phyloP scores from a whole-genome alignment of 73 alveolate genomes.

The Urostyla sp. region DNA sequence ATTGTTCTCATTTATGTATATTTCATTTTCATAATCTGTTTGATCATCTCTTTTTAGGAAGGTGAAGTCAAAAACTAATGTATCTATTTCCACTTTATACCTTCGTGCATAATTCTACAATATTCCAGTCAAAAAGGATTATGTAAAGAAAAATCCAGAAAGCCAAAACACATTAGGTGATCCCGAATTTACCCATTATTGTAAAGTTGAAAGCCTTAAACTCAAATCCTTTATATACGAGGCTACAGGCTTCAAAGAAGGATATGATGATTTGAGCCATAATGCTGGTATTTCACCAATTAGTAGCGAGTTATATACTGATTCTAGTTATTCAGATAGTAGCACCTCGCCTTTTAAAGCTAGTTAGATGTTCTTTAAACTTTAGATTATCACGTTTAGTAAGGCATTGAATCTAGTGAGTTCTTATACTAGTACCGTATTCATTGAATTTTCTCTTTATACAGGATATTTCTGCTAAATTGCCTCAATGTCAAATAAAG shows the following conservation, averaged over 20 bases:
- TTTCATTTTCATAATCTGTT: conserved; percentile 70
- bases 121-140: conserved; percentile 90
- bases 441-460: conserved; percentile 86
- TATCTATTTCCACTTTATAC: conserved; percentile 93
- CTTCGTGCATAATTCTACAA: conserved; percentile 90
- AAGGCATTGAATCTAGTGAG: conserved; percentile 89
- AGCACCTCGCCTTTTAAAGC: conserved; percentile 93
- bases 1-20: conserved; percentile 80
- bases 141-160: conserved; percentile 93
- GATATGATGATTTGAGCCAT: conserved; percentile 88
- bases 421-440: conserved; percentile 93
- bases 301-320: conserved; percentile 78
- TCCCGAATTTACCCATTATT: conserved; percentile 85
- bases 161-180: conserved; percentile 92
- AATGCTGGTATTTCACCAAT: conserved; percentile 88
- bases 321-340: conserved; percentile 89
- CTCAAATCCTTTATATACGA: conserved; percentile 88
- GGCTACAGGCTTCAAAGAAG: conserved; percentile 86
- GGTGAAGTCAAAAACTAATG: conserved; percentile 90
- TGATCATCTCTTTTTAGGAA: conserved; percentile 69
- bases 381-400: conserved; percentile 77
- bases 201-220: conserved; percentile 77
- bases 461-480: conserved; percentile 89
- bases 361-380: conserved; percentile 80
- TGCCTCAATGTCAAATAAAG: conserved; percentile 82